Evolutionary conservation across 768 basidiomycete species (phyloP), one percentile per base, ranked within the genome.

Genomic region (Suillus americanus): DNA sequence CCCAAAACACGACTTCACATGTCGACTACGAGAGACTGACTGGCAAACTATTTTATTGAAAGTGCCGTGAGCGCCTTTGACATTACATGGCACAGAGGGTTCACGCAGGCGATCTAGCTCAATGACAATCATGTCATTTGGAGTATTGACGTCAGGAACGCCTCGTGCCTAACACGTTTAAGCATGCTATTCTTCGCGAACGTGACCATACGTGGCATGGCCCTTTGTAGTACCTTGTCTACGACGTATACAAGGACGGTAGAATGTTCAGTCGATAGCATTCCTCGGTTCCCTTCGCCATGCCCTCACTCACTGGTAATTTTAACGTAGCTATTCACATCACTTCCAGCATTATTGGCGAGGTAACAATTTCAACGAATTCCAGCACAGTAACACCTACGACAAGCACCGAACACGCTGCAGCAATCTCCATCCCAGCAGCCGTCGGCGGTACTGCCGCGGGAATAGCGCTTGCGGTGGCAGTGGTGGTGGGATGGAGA

Each of bases 391-490:
- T 18, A 28, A 18, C 25, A 8, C 13, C 13, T n/a, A 37, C 35
- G 5, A n/a, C 35, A 55, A 37, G 3, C 13, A 7, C 37, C 30
- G 23, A 50, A 14, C 28, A 43, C 20, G 25, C 53, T 23, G 3
- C 43, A 56, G 10, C 68, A 41, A 66, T 86, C 8, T 86, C 86
- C 9, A 70, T 86, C 12, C 81, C 71, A 13, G 81, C 83, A 13
- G 83, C 88, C 65, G 82, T 76, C 7, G 85, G 85, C 7, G 86
- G 86, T 10, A 74, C 79, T 0, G 77, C 71, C 3, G 86, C 77
- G 0, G 87, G 87, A 25, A 77, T 80, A 37, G 60, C 79, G 9
- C 74, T 88, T 13, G 85, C 83, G 6, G 62, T 86, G 20, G 69
- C 75, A 8, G 71, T 77, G 5, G 79, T 80, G 9, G 64, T 81